Conservation (phyloP, 345 rosid species). For the Erysimum cheiranthoides region DNA sequence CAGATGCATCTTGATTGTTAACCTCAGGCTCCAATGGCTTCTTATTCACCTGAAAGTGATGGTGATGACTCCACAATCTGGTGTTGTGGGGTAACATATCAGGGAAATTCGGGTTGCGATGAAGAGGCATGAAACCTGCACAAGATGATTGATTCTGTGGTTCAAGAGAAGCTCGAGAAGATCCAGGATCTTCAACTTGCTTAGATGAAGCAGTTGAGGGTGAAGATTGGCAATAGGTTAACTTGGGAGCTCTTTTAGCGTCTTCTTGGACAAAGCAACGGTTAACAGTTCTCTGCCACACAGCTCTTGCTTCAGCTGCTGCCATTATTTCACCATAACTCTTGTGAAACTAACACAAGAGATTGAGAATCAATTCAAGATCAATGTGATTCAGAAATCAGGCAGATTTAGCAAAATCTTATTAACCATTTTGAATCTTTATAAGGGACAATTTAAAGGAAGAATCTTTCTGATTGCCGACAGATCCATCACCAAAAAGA, state of each 20-base stretch:
- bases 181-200: constrained; percentile 61
- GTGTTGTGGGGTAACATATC: constrained; percentile 58
- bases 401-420: background rate
- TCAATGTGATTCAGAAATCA: constrained; percentile 15
- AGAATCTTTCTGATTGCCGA: constrained; percentile 39
- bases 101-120: constrained; percentile 54
- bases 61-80: constrained; percentile 75
- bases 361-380: background rate
- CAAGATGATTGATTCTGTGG: constrained; percentile 49
- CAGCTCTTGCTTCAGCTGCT: constrained; percentile 89
- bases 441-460: constrained; percentile 23
- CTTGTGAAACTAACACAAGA: constrained; percentile 5
- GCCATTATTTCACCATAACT: constrained; percentile 65
- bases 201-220: constrained; percentile 59
- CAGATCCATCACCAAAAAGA: constrained; percentile 40
- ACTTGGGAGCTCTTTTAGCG: constrained; percentile 94
- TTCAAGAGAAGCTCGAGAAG: constrained; percentile 50
- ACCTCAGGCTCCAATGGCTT: constrained; percentile 57
- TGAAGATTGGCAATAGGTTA: constrained; percentile 84
- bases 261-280: constrained; percentile 99
- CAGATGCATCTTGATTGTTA: constrained; percentile 39
- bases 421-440: constrained; percentile 7
- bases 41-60: constrained; percentile 45
- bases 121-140: constrained; percentile 64
- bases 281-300: constrained; percentile 89